phyloP scores from a whole-genome alignment of 169 alveolate genomes.

The Plasmodium chabaudi region DNA sequence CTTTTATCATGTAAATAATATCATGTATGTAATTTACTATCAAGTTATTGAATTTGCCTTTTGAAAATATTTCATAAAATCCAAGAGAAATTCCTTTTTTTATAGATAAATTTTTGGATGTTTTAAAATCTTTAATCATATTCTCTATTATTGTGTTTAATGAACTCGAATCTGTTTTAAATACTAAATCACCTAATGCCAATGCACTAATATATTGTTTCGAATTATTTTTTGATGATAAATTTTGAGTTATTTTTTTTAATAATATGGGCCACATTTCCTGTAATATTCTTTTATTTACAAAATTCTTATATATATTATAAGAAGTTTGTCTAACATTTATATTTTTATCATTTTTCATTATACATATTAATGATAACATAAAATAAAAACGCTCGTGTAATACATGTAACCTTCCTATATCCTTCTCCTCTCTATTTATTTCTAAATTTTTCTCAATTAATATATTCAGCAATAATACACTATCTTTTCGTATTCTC shows the following conservation, averaged over 20 bases:
- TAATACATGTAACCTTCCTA: constrained; percentile 28
- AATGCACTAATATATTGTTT: constrained; percentile 69
- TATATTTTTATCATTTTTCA: constrained; percentile 70
- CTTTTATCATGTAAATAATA: constrained; percentile 71
- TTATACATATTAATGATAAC: constrained; percentile 68
- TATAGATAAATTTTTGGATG: constrained; percentile 46
- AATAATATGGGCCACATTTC: constrained; percentile 73
- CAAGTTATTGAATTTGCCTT: constrained; percentile 36
- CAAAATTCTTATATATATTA: constrained; percentile 57
- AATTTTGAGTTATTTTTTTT: constrained; percentile 72
- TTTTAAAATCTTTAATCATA: constrained; percentile 63
- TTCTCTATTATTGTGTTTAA: constrained; percentile 57
- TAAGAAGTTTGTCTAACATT: constrained; percentile 73
- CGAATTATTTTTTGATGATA: constrained; percentile 62
- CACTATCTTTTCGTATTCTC: constrained; percentile 65
- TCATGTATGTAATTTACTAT: constrained; percentile 40
- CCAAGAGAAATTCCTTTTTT: constrained; percentile 68
- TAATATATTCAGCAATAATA: constrained; percentile 42
- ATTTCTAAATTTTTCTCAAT: constrained; percentile 76
- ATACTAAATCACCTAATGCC: constrained; percentile 67
- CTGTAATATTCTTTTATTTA: constrained; percentile 63
- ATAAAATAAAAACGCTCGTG: constrained; percentile 75
- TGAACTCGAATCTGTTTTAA: constrained; percentile 39
- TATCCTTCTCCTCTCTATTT: constrained; percentile 57
- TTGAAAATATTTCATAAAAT: constrained; percentile 74